Evolutionary conservation across 1,284 basidiomycete genomes (phyloP).

Genomic region (Naganishia sp.): DNA sequence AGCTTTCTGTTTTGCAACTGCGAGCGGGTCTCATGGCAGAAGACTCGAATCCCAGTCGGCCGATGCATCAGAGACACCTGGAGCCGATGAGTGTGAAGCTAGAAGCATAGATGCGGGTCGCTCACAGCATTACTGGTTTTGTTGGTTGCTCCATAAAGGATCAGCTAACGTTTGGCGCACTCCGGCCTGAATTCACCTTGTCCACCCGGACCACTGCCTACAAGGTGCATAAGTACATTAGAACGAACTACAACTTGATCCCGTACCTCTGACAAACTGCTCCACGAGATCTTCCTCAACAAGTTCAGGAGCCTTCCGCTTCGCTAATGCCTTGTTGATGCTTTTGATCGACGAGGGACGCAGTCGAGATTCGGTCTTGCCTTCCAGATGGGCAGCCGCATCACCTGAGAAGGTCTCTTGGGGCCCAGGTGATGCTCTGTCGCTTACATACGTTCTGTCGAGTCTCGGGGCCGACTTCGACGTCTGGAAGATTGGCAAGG

Average conservation of each 20-base stretch:
- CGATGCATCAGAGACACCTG: constrained; percentile 50
- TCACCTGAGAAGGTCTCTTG: neutral
- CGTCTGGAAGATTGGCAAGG: neutral
- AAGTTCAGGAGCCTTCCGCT: constrained; percentile 37
- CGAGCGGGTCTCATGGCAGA: constrained; percentile 55
- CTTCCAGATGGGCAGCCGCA: neutral
- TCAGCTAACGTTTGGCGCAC: neutral
- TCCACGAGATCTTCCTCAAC: constrained; percentile 51
- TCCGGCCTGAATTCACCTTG: constrained; percentile 39
- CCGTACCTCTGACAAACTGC: constrained; percentile 50
- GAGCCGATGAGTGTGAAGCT: neutral
- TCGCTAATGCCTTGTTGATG: constrained; percentile 30
- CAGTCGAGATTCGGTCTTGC: neutral
- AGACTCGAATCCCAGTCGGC: constrained; percentile 54
- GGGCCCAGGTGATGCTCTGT: neutral
- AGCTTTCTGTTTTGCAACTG: constrained; percentile 53
- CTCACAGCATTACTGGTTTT: constrained; percentile 54
- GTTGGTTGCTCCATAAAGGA: constrained; percentile 44
- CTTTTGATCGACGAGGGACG: constrained; percentile 27
- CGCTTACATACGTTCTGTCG: neutral
- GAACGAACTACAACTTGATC: neutral
- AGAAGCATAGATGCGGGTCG: neutral
- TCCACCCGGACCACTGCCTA: constrained; percentile 55
- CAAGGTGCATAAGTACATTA: neutral
- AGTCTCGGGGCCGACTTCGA: neutral